Conservation (phyloP, 140 eudicot species). For the Anethum foeniculum region DNA sequence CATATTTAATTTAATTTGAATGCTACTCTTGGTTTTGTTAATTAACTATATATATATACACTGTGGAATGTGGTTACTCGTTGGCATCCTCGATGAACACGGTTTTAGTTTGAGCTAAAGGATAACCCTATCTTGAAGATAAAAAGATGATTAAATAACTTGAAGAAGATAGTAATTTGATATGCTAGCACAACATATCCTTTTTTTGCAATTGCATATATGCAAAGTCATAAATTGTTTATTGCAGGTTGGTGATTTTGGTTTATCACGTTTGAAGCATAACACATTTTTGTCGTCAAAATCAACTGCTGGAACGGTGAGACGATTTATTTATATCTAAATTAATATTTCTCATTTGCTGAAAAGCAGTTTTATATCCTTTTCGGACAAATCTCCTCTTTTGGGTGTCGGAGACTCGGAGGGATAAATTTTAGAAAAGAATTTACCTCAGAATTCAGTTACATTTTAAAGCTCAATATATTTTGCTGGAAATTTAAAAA, state of each 20-base stretch:
- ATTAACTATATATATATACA: too few relatives aligned
- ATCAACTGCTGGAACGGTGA: conserved; percentile 98
- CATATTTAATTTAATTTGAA: too few relatives aligned
- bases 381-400: neutral
- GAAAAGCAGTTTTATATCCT: neutral
- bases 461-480: neutral
- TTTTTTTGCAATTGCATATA: neutral
- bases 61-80: neutral
- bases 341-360: neutral
- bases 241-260: conserved; percentile 92
- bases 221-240: neutral
- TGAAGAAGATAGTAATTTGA: neutral
- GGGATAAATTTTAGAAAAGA: neutral
- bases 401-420: neutral
- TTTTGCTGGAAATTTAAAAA: neutral
- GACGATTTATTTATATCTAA: conserved; percentile 13
- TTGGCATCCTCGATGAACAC: neutral
- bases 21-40: too few relatives aligned
- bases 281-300: conserved; percentile 96
- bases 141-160: neutral
- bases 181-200: neutral
- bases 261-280: conserved; percentile 95
- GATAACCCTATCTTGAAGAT: neutral
- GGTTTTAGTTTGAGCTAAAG: neutral
- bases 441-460: neutral